These are phyloP conservation scores for Crithidia acanthocephali DNA, from an alignment of 208 protist genomes.

Conservation along the genomic window DNA sequence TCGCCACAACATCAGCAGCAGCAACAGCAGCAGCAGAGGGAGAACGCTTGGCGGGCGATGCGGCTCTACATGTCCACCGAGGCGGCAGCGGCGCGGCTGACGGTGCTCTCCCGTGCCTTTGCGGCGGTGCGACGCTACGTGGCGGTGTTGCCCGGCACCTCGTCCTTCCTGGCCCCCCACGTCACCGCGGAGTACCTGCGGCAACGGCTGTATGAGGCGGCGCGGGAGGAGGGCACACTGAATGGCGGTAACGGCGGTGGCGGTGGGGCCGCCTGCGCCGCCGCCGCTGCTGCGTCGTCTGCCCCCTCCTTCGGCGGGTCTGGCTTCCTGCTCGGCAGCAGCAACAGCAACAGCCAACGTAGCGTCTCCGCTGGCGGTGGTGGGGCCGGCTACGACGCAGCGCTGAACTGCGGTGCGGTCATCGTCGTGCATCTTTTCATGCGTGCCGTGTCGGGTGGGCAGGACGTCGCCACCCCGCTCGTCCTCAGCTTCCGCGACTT, in stretches of 20 bases:
- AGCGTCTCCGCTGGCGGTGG: neutral
- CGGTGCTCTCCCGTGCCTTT: slow-evolving; percentile 67
- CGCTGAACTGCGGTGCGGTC: slow-evolving; percentile 82
- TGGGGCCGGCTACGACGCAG: slow-evolving; percentile 50
- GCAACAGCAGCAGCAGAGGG: neutral
- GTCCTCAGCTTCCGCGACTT: slow-evolving; percentile 73
- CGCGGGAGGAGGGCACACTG: slow-evolving; percentile 9
- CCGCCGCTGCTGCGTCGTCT: neutral
- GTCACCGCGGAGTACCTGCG: slow-evolving; percentile 83
- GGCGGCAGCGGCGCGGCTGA: slow-evolving; percentile 60
- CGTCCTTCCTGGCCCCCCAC: slow-evolving; percentile 50
- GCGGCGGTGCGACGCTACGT: slow-evolving; percentile 73
- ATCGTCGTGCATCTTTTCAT: slow-evolving; percentile 83
- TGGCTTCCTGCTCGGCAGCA: neutral
- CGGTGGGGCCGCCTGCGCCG: neutral
- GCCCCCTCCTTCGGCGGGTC: neutral
- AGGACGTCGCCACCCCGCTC: slow-evolving; percentile 58
- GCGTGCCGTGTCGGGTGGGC: slow-evolving; percentile 28
- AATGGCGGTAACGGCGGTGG: slow-evolving; percentile 14
- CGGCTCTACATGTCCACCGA: slow-evolving; percentile 59
- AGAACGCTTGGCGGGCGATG: slow-evolving; percentile 31
- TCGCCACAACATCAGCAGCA: too few species aligned
- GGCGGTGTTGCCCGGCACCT: slow-evolving; percentile 34
- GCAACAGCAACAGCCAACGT: neutral
- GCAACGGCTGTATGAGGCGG: slow-evolving; percentile 41